Conservation (phyloP, 257 asterid species). For the Ligustrum vulgare region DNA sequence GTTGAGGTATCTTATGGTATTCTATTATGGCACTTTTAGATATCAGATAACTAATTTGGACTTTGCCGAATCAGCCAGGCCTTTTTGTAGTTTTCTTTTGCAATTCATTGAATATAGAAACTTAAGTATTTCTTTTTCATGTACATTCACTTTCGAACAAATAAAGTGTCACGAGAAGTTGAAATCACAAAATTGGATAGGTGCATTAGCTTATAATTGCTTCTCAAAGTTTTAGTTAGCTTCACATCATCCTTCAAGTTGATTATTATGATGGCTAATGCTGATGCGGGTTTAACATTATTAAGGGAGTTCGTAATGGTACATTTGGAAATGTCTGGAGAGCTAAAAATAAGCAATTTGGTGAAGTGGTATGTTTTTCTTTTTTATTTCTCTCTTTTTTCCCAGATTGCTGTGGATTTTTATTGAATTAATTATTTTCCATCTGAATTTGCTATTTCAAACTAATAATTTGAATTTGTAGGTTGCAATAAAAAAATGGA, state of each 20-base stretch:
- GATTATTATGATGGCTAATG: slow-evolving; percentile 15
- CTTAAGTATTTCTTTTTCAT: slow-evolving; percentile 22
- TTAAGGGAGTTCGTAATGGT: slow-evolving; percentile 94
- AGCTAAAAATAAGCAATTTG: slow-evolving; percentile 84
- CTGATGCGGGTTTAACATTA: slow-evolving; percentile 85
- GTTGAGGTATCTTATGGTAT: too few species aligned
- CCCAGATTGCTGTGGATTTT: not conserved
- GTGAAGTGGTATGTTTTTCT: slow-evolving; percentile 77
- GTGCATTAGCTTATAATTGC: slow-evolving; percentile 33
- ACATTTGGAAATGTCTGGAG: slow-evolving; percentile 97
- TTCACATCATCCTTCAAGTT: not conserved
- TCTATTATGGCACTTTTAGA: too few species aligned
- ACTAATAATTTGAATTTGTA: slow-evolving; percentile 32
- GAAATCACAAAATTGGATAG: slow-evolving; percentile 70
- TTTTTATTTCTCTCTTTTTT: too few species aligned
- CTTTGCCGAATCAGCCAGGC: slow-evolving; percentile 58
- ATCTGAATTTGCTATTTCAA: slow-evolving; percentile 1
- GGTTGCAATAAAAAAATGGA: slow-evolving; percentile 97
- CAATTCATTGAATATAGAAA: slow-evolving; percentile 31
- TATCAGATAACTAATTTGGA: slow-evolving; percentile 50
- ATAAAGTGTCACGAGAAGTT: slow-evolving; percentile 41
- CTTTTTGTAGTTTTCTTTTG: slow-evolving; percentile 37
- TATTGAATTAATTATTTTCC: not conserved
- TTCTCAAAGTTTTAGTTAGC: not conserved
- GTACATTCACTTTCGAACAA: slow-evolving; percentile 27